Evolutionary conservation across 1,284 basidiomycete species (phyloP).

Genomic region (Leccinum laetum): DNA sequence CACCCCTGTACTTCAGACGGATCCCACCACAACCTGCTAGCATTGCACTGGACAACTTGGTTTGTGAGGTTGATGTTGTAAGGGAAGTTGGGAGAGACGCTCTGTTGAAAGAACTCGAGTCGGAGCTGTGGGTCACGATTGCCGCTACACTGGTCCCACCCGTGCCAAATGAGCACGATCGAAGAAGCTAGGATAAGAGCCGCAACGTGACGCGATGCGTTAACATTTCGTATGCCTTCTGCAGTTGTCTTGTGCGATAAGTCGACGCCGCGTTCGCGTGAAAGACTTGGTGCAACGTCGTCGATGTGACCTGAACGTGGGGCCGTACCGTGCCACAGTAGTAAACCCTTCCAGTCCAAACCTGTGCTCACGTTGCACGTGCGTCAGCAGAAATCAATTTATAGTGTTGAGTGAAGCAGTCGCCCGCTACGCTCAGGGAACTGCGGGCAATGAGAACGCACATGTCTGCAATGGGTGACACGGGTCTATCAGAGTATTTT

Average conservation of each 20-base stretch:
- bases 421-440: too few species aligned
- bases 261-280: background rate
- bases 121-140: constrained; percentile 50
- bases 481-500: too few species aligned
- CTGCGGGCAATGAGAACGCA: too few species aligned
- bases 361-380: background rate
- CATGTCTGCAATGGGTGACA: too few species aligned
- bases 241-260: background rate
- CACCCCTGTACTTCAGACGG: constrained; percentile 54
- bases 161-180: constrained; percentile 50
- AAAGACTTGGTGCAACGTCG: background rate
- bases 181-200: background rate
- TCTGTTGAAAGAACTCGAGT: constrained; percentile 61
- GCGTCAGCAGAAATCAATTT: background rate
- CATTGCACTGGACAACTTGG: constrained; percentile 59
- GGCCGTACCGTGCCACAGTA: background rate
- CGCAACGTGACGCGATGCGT: background rate
- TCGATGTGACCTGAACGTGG: background rate
- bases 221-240: background rate
- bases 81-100: constrained; percentile 53
- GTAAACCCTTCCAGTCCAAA: background rate
- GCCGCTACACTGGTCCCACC: constrained; percentile 73
- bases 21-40: constrained; percentile 66
- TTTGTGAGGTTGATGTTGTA: constrained; percentile 62
- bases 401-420: background rate